These are phyloP conservation scores for Royoungia palumana DNA, from an alignment of 768 basidiomycete genomes.

Conservation along the genomic window DNA sequence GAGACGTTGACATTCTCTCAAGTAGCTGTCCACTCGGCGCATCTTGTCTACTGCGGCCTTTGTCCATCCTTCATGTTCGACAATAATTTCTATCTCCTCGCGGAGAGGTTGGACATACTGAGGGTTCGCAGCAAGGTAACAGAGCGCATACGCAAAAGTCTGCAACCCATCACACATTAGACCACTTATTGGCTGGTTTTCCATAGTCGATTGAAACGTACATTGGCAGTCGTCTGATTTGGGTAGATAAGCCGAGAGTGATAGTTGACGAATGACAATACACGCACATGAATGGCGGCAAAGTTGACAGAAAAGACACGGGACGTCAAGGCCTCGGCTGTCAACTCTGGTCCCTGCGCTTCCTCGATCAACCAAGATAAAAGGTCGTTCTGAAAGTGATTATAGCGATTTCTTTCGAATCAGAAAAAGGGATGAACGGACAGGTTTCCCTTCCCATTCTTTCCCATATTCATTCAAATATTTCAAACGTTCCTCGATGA, in stretches of 20 bases:
- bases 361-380: slow-evolving; percentile 34
- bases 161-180: slow-evolving; percentile 3
- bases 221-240: slow-evolving; percentile 19
- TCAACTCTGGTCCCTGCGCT: slow-evolving; percentile 15
- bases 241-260: background rate
- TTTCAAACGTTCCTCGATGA: slow-evolving; percentile 28
- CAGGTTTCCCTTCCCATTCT: slow-evolving; percentile 28
- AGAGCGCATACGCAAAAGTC: slow-evolving; percentile 34
- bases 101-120: slow-evolving; percentile 33
- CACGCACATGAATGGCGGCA: slow-evolving; percentile 23
- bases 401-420: background rate
- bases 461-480: slow-evolving; percentile 20
- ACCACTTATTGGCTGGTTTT: background rate
- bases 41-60: slow-evolving; percentile 27
- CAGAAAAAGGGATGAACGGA: background rate
- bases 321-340: slow-evolving; percentile 19
- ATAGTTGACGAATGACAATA: background rate
- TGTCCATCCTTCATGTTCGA: slow-evolving; percentile 24
- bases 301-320: slow-evolving; percentile 12
- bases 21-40: slow-evolving; percentile 40
- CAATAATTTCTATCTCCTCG: slow-evolving; percentile 32
- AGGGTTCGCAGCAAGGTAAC: slow-evolving; percentile 34
- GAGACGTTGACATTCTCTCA: slow-evolving; percentile 32
- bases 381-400: slow-evolving; percentile 29
- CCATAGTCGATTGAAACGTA: background rate